Evolutionary conservation across 2,329 filamentous ascomycete species (phyloP).

Genomic region (Diaporthe citrichinensis): DNA sequence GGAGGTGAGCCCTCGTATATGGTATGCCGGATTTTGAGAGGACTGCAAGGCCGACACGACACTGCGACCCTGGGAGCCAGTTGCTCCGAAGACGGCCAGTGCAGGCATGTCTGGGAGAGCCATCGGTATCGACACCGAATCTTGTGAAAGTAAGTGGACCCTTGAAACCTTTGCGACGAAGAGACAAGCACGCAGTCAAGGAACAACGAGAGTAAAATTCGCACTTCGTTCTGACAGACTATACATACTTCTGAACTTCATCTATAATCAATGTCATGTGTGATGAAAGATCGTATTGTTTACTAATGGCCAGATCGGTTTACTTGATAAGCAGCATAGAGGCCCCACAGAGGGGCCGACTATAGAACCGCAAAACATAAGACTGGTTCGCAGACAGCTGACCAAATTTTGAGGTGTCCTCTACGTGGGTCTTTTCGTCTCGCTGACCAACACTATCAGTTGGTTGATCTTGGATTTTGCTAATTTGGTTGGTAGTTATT

Average conservation of each 20-base stretch:
- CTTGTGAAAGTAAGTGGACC: not conserved
- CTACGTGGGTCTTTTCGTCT: not conserved
- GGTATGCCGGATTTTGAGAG: not conserved
- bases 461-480: not conserved
- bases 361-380: not conserved
- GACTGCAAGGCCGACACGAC: not conserved
- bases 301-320: not conserved
- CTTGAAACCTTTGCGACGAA: not conserved
- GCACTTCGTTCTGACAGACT: not conserved
- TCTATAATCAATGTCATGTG: not conserved
- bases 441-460: not conserved
- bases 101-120: not conserved
- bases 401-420: no score
- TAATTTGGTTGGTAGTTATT: not conserved
- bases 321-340: not conserved
- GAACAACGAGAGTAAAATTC: not conserved
- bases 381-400: no score
- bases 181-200: not conserved
- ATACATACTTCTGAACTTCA: not conserved
- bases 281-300: not conserved
- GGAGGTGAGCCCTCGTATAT: not conserved
- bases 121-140: not conserved
- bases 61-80: not conserved
- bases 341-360: not conserved
- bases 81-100: constrained; percentile 3